phyloP scores from a whole-genome alignment of 306 rosid genomes.

The Prunus padus region DNA sequence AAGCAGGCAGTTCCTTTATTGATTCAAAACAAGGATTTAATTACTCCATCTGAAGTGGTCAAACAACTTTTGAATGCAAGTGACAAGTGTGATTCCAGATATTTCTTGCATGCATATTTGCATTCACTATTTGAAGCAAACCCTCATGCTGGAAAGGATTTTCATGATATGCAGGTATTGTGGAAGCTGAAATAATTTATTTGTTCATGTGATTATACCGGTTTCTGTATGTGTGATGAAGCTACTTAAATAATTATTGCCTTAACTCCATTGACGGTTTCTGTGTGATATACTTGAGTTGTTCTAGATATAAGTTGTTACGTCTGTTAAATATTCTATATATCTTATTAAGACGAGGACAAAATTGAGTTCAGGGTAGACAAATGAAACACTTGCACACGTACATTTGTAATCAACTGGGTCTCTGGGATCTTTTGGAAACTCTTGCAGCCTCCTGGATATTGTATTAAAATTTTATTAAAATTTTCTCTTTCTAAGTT shows the following conservation, averaged over 20 bases:
- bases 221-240: slow-evolving; percentile 6
- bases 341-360: background rate
- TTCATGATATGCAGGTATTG: slow-evolving; percentile 91
- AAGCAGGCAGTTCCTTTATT: slow-evolving; percentile 82
- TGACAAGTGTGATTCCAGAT: slow-evolving; percentile 58
- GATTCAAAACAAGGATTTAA: slow-evolving; percentile 67
- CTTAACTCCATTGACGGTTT: background rate
- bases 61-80: slow-evolving; percentile 62
- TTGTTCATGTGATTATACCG: background rate
- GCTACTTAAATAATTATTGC: background rate
- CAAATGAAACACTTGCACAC: background rate
- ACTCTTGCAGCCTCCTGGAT: background rate
- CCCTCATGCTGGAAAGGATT: slow-evolving; percentile 89
- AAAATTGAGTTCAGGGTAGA: background rate
- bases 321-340: background rate
- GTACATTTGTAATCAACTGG: background rate
- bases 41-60: slow-evolving; percentile 76
- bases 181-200: slow-evolving; percentile 11
- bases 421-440: background rate
- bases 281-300: background rate
- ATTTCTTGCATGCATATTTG: slow-evolving; percentile 74
- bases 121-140: slow-evolving; percentile 91
- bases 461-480: background rate
- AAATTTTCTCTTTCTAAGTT: background rate
- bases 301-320: background rate